phyloP scores from a whole-genome alignment of 345 rosid species.

The Gossypium anomalum region DNA sequence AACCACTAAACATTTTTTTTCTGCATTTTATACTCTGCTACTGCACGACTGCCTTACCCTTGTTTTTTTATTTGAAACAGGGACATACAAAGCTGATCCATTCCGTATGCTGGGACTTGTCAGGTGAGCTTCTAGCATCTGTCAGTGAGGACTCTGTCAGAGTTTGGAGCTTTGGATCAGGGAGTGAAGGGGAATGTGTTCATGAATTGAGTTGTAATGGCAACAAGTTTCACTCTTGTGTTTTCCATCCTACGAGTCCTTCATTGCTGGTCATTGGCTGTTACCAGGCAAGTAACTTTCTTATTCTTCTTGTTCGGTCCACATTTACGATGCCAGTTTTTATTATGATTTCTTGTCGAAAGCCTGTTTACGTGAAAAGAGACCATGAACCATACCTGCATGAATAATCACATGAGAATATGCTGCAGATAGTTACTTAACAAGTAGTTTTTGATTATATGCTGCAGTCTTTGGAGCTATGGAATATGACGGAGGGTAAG shows the following conservation, averaged over 20 bases:
- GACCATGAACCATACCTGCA: background rate
- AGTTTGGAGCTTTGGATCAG: conserved; percentile 91
- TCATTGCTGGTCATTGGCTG: conserved; percentile 86
- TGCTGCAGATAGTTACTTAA: background rate
- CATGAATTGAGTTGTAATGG: conserved; percentile 90
- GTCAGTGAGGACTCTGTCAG: conserved; percentile 92
- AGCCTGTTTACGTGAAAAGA: background rate
- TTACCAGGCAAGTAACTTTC: conserved; percentile 65
- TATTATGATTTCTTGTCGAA: background rate
- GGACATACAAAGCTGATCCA: conserved; percentile 71
- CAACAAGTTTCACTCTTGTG: conserved; percentile 79
- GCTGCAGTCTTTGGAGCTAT: conserved; percentile 84
- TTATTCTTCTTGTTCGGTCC: background rate
- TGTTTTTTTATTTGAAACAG: conserved; percentile 23
- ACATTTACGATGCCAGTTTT: background rate
- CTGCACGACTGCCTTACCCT: background rate
- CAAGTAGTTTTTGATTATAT: background rate
- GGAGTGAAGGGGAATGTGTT: conserved; percentile 85
- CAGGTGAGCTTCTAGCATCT: conserved; percentile 80
- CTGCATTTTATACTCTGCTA: background rate
- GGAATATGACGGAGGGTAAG: conserved; percentile 88
- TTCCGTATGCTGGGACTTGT: conserved; percentile 90
- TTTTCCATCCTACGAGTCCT: conserved; percentile 76
- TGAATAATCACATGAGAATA: background rate
- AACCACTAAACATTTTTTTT: background rate